A percentile compares a stretch with the other conserved stretches of the same genome.
phyloP scores from a whole-genome alignment of 805 yeast species.

The Lipomyces sp. region DNA sequence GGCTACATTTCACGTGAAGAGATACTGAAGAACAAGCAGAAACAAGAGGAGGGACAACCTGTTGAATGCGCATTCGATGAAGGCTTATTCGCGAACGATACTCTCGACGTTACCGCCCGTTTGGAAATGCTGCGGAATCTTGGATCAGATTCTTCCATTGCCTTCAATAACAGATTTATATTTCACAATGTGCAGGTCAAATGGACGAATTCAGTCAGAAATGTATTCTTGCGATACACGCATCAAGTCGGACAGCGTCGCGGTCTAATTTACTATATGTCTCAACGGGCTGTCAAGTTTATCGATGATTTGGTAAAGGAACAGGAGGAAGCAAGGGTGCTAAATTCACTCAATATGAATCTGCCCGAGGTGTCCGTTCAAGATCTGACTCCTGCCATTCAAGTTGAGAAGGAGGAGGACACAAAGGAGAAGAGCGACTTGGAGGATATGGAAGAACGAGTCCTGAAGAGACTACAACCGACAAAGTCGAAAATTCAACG shows the following conservation, averaged over 20 bases:
- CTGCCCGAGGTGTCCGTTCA: background rate
- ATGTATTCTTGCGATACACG: constrained; percentile 58
- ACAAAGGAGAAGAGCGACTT: background rate
- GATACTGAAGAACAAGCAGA: background rate
- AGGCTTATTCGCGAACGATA: constrained; percentile 9
- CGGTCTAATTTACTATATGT: constrained; percentile 45
- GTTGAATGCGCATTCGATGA: background rate
- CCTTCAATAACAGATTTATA: constrained; percentile 65
- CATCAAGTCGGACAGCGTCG: constrained; percentile 48
- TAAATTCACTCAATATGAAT: background rate
- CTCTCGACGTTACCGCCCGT: background rate
- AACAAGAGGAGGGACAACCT: background rate
- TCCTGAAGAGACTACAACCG: background rate
- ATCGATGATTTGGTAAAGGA: constrained; percentile 50
- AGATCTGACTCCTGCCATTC: too few relatives aligned
- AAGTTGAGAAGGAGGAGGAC: constrained; percentile 1
- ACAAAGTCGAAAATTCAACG: constrained; percentile 1
- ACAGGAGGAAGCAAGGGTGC: constrained; percentile 24
- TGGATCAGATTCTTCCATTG: constrained; percentile 15
- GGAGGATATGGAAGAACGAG: constrained; percentile 5
- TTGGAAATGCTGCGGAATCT: constrained; percentile 1
- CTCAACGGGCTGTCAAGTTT: constrained; percentile 49
- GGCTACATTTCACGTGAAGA: constrained; percentile 7
- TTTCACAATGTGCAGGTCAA: constrained; percentile 69
- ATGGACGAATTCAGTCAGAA: constrained; percentile 72